These are phyloP conservation scores for Apiotrichum brassicae DNA, from an alignment of 1,284 basidiomycete species.

Conservation along the genomic window DNA sequence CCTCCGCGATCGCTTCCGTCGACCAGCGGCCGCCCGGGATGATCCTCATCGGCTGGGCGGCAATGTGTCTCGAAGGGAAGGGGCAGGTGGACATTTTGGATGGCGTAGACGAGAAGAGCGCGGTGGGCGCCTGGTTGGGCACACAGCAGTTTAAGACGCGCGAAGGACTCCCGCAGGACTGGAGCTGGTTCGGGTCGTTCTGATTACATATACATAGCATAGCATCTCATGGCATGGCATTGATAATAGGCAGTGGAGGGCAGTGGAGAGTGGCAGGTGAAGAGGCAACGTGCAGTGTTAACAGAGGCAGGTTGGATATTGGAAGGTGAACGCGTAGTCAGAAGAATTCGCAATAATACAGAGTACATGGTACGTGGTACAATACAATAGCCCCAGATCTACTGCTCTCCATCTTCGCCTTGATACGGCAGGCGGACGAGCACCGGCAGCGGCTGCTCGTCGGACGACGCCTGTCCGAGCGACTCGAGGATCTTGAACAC, in stretches of 20 bases:
- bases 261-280: no score
- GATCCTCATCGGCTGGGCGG: constrained; percentile 88
- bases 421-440: not conserved
- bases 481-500: constrained; percentile 37
- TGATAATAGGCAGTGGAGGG: no score
- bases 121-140: constrained; percentile 36
- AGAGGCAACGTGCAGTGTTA: no score
- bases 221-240: not conserved
- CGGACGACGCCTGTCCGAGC: not conserved
- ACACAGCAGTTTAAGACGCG: constrained; percentile 27
- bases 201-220: not conserved
- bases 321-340: no score
- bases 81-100: constrained; percentile 53
- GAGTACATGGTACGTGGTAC: no score
- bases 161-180: constrained; percentile 28
- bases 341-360: no score
- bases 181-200: constrained; percentile 6
- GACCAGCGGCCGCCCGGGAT: constrained; percentile 92
- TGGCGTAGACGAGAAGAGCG: constrained; percentile 38
- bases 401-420: not conserved
- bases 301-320: no score
- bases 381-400: no score
- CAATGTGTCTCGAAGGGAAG: constrained; percentile 51
- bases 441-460: not conserved
- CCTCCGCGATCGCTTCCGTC: constrained; percentile 64